Evolutionary conservation across 163 green algal genomes (phyloP).

Genomic region (Prototheca stagnorum): DNA sequence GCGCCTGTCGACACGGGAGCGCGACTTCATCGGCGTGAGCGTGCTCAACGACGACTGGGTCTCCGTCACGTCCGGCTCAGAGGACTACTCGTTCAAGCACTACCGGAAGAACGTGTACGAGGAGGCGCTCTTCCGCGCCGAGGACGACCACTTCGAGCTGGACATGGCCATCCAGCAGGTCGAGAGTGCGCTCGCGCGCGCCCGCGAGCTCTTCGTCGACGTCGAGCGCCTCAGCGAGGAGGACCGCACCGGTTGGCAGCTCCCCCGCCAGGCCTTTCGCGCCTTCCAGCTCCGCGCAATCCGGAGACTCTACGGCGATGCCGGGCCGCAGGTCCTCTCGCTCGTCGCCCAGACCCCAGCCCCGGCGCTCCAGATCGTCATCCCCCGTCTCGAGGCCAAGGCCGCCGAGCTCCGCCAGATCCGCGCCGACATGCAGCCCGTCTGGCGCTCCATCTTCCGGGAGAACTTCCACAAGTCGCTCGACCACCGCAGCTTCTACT

Average conservation of each 20-base stretch:
- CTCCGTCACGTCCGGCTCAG: slow-evolving; percentile 79
- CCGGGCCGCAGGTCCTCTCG: slow-evolving; percentile 35
- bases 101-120: slow-evolving; percentile 99
- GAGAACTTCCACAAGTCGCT: slow-evolving; percentile 96
- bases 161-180: slow-evolving; percentile 91
- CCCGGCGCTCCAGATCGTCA: slow-evolving; percentile 65
- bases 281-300: slow-evolving; percentile 67
- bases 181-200: slow-evolving; percentile 29
- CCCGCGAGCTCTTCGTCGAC: slow-evolving; percentile 19
- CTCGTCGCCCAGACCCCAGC: slow-evolving; percentile 70
- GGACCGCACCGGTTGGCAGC: slow-evolving; percentile 33
- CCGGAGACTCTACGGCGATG: slow-evolving; percentile 71
- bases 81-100: slow-evolving; percentile 98
- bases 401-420: slow-evolving; percentile 70
- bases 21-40: slow-evolving; percentile 29
- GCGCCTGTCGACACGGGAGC: slow-evolving; percentile 29
- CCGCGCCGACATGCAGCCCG: slow-evolving; percentile 58
- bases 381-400: slow-evolving; percentile 79
- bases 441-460: slow-evolving; percentile 82
- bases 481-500: slow-evolving; percentile 98
- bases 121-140: slow-evolving; percentile 79
- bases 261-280: slow-evolving; percentile 39
- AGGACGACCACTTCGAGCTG: slow-evolving; percentile 94
- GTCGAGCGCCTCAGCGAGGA: slow-evolving; percentile 32
- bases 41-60: slow-evolving; percentile 89